A percentile compares a stretch with the other conserved stretches of the same genome.
Evolutionary conservation across 768 basidiomycete species (phyloP).

Genomic region (Leccinum disarticulatum): DNA sequence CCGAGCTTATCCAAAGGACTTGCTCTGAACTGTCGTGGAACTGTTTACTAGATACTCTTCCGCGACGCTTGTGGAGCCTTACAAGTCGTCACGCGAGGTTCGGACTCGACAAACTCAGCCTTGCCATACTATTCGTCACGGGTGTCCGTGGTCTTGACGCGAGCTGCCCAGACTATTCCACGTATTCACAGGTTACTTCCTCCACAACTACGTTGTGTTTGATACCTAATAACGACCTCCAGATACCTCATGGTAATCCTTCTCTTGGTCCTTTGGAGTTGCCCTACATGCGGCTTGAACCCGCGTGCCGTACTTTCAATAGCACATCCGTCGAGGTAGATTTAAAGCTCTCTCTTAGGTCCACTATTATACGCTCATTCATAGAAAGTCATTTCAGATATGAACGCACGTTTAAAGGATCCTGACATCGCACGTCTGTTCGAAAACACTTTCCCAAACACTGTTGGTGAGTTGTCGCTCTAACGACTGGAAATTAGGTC

Average conservation of each 20-base stretch:
- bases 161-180: conserved; percentile 62
- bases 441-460: conserved; percentile 83
- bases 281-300: conserved; percentile 72
- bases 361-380: not conserved
- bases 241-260: conserved; percentile 60
- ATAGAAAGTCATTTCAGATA: conserved; percentile 72
- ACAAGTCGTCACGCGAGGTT: conserved; percentile 15
- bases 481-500: not conserved
- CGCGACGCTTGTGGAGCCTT: conserved; percentile 11
- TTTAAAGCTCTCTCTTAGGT: not conserved
- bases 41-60: conserved; percentile 3
- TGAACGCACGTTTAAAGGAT: conserved; percentile 70
- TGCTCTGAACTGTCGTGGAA: conserved; percentile 4
- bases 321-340: conserved; percentile 71
- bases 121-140: conserved; percentile 22
- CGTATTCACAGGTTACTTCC: conserved; percentile 50
- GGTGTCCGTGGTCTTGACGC: conserved; percentile 24
- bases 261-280: conserved; percentile 61
- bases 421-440: conserved; percentile 77
- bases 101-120: conserved; percentile 23
- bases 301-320: conserved; percentile 72
- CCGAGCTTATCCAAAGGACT: conserved; percentile 9
- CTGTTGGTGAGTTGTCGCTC: conserved; percentile 51
- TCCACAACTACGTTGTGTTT: not conserved
- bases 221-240: not conserved